A percentile compares a stretch with the other conserved stretches of the same genome.
phyloP scores from a whole-genome alignment of 352 stramenopile species.

The Phytophthora sojae region DNA sequence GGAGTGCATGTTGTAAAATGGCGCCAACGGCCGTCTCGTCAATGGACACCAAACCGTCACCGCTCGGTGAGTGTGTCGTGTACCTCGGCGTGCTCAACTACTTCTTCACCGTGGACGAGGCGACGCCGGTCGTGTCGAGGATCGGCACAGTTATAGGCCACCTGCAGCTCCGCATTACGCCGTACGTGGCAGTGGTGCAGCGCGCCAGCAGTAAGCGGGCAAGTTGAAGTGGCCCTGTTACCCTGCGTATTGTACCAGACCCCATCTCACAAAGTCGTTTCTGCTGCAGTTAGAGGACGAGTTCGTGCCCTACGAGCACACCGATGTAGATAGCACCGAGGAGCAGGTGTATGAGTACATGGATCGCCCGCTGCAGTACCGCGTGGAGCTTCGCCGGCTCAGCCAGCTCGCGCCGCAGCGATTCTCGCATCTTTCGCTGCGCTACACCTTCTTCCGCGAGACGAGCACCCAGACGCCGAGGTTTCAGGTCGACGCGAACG shows the following conservation, averaged over 20 bases:
- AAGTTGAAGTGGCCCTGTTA: conserved; percentile 35
- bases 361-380: conserved; percentile 60
- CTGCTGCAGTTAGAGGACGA: conserved; percentile 15
- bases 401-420: conserved; percentile 37
- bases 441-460: conserved; percentile 60
- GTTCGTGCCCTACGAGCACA: conserved; percentile 48
- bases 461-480: conserved; percentile 35
- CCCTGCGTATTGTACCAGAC: not conserved
- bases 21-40: conserved; percentile 7
- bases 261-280: conserved; percentile 7
- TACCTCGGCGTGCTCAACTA: conserved; percentile 72
- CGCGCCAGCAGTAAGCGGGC: conserved; percentile 21
- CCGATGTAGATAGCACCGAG: conserved; percentile 46
- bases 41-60: conserved; percentile 19
- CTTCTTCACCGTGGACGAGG: conserved; percentile 59
- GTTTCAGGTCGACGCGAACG: conserved; percentile 20
- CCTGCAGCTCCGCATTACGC: conserved; percentile 54
- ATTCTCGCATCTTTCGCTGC: conserved; percentile 48
- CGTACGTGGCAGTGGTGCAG: conserved; percentile 36
- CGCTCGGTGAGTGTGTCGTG: conserved; percentile 62
- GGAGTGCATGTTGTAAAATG: conserved; percentile 2
- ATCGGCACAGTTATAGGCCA: conserved; percentile 50
- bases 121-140: conserved; percentile 59
- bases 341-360: conserved; percentile 64
- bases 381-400: conserved; percentile 39